A percentile compares a stretch with the other conserved stretches of the same genome.
phyloP scores from a whole-genome alignment of 495 filamentous ascomycete genomes.

The Podospora comata region DNA sequence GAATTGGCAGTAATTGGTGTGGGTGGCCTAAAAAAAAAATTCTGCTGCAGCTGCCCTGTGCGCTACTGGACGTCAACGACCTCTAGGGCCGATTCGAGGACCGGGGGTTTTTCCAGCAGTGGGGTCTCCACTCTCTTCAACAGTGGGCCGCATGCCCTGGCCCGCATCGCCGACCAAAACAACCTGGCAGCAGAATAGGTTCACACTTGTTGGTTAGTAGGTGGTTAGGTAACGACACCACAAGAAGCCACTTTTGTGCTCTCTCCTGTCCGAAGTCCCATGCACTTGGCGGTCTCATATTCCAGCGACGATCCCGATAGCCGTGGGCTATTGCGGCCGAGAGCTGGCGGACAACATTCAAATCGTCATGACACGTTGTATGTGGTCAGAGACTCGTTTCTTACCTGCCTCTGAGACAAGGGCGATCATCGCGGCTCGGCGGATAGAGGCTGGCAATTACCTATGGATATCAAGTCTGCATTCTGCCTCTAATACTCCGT shows the following conservation, averaged over 20 bases:
- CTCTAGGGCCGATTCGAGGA: conserved; percentile 3
- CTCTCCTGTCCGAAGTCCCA: conserved; percentile 2
- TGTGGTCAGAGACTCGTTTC: conserved; percentile 17
- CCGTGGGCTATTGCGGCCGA: conserved; percentile 6
- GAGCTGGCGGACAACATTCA: neutral
- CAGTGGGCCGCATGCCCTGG: neutral
- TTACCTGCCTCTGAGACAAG: neutral
- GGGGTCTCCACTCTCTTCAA: neutral
- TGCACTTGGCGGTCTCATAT: conserved; percentile 25
- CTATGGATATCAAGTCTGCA: conserved; percentile 15
- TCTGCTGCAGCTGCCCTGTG: neutral
- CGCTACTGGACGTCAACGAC: neutral
- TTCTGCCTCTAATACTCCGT: conserved; percentile 24
- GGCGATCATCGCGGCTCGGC: conserved; percentile 21
- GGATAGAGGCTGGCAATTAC: conserved; percentile 25
- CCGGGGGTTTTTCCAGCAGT: conserved; percentile 1
- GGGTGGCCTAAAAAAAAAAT: neutral
- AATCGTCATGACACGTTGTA: conserved; percentile 21
- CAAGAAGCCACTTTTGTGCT: neutral
- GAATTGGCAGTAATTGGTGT: conserved; percentile 6
- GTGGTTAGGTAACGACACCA: neutral
- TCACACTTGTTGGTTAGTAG: too few species aligned
- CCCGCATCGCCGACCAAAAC: neutral
- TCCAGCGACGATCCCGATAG: conserved; percentile 14
- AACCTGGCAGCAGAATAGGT: too few species aligned